These are phyloP conservation scores for Saprolegnia parasitica DNA, from an alignment of 352 stramenopile species.

Conservation along the genomic window DNA sequence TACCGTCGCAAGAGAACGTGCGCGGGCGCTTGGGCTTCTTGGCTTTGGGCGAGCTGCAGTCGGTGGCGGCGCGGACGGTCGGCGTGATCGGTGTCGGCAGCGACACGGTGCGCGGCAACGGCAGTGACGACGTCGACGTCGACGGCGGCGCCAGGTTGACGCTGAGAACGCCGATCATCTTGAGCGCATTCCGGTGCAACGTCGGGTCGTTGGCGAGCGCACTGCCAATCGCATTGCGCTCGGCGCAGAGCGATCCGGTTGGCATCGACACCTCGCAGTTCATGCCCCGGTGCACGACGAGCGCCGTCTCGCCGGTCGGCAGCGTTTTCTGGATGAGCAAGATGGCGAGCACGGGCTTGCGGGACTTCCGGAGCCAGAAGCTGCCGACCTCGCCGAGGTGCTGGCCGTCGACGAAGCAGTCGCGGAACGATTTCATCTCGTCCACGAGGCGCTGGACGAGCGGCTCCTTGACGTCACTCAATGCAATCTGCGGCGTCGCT, in stretches of 20 bases:
- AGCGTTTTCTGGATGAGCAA: constrained; percentile 90
- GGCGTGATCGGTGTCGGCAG: neutral
- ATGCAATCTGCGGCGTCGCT: constrained; percentile 86
- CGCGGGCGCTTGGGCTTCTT: constrained; percentile 78
- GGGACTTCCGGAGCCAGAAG: constrained; percentile 98
- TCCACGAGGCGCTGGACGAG: constrained; percentile 83
- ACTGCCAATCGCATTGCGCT: constrained; percentile 97
- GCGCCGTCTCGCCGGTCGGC: constrained; percentile 37
- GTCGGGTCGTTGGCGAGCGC: constrained; percentile 92
- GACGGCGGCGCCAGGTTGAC: constrained; percentile 51
- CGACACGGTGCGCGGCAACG: constrained; percentile 3
- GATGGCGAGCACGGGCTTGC: constrained; percentile 96
- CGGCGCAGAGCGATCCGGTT: constrained; percentile 94
- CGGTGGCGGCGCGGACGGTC: neutral
- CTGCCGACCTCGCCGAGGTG: constrained; percentile 82
- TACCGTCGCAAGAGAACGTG: constrained; percentile 75
- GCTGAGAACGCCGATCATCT: constrained; percentile 94
- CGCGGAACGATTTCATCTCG: constrained; percentile 89
- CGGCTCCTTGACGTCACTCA: constrained; percentile 63
- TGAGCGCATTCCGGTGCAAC: constrained; percentile 88
- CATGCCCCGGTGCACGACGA: constrained; percentile 92
- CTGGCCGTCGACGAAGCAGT: constrained; percentile 75
- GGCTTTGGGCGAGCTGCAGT: constrained; percentile 22
- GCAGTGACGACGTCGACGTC: neutral
- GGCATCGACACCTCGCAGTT: constrained; percentile 99